phyloP scores from a whole-genome alignment of 257 asterid species.

The Rubia yunnanensis region DNA sequence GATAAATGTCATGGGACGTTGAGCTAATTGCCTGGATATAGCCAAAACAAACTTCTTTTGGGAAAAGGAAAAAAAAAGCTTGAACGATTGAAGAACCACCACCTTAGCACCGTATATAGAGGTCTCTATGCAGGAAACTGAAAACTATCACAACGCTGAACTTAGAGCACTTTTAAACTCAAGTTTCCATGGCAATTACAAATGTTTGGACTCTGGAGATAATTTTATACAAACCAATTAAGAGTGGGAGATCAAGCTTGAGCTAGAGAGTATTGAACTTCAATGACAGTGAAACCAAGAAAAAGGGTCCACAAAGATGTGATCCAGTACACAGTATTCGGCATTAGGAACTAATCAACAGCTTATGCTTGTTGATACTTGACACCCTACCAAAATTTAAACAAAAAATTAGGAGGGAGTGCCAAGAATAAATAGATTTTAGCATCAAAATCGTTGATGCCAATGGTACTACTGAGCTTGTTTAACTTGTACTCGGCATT shows the following conservation, averaged over 20 bases:
- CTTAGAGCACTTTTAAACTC: not conserved
- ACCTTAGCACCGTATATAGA: not conserved
- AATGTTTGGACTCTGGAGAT: not conserved
- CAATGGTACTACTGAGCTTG: not conserved
- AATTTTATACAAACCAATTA: not conserved
- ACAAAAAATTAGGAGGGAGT: not conserved
- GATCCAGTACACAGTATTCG: not conserved
- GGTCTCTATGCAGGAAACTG: not conserved
- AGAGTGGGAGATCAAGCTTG: not conserved
- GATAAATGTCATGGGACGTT: not conserved
- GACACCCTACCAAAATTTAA: not conserved
- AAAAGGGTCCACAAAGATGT: not conserved
- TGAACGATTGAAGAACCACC: not conserved
- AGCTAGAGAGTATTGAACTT: not conserved
- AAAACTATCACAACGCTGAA: not conserved
- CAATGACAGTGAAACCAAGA: not conserved
- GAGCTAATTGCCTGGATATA: not conserved
- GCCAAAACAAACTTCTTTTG: not conserved
- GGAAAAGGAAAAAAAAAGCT: not conserved
- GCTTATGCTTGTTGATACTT: not conserved
- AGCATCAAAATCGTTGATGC: not conserved
- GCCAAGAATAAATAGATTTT: not conserved
- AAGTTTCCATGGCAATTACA: not conserved
- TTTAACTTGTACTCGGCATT: not conserved
- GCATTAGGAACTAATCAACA: not conserved